phyloP scores from a whole-genome alignment of 129 eudicot genomes.

The Flaveria sonorensis region DNA sequence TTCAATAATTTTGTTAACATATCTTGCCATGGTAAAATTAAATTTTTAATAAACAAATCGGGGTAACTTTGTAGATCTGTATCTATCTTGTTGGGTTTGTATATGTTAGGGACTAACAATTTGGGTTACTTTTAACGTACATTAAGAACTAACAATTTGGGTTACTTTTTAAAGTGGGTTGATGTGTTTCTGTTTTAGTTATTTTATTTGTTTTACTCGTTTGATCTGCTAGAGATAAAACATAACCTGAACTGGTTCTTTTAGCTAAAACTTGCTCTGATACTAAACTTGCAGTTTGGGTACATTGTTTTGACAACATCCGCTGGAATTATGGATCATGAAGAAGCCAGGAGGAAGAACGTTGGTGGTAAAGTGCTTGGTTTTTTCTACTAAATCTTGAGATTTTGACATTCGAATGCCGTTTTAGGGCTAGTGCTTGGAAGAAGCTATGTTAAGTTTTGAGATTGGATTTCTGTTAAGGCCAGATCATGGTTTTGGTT shows the following conservation, averaged over 20 bases:
- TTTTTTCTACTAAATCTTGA: conserved; percentile 51
- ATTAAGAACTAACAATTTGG: no score
- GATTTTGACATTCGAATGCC: conserved; percentile 25
- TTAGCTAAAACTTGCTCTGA: no score
- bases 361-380: conserved; percentile 78
- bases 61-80: no score
- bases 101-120: no score
- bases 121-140: no score
- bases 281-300: conserved; percentile 59
- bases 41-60: no score
- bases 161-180: no score
- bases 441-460: conserved; percentile 21
- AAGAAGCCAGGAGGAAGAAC: conserved; percentile 72
- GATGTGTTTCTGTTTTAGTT: neutral
- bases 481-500: conserved; percentile 36
- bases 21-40: no score
- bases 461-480: conserved; percentile 29
- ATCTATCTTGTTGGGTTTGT: no score
- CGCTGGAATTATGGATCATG: conserved; percentile 75
- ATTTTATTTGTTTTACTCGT: neutral
- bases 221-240: neutral
- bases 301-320: conserved; percentile 67
- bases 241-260: neutral
- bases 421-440: conserved; percentile 34
- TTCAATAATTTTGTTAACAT: neutral